phyloP scores from a whole-genome alignment of 139 green algal species.

The Deuterostichococcus epilithicus region DNA sequence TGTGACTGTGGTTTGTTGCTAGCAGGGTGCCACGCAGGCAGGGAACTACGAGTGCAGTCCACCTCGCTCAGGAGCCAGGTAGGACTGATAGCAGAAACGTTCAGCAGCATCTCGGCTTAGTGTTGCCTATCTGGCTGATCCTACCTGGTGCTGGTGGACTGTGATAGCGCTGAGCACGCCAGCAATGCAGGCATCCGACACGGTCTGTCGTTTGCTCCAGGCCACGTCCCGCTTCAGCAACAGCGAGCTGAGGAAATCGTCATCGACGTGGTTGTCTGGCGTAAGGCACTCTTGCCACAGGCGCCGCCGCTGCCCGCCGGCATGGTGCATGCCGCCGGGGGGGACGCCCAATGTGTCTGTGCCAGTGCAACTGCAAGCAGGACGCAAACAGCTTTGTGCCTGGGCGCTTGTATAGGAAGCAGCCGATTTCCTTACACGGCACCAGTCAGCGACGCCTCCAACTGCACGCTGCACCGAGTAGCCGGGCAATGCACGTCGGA shows the following conservation, averaged over 20 bases:
- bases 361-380: no score
- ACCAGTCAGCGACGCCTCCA: no score
- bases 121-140: no score
- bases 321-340: no score
- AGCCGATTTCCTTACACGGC: no score
- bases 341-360: no score
- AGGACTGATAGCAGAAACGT: neutral
- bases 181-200: constrained; percentile 44
- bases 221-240: constrained; percentile 55
- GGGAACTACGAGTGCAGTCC: neutral
- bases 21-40: constrained; percentile 6
- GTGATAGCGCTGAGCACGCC: constrained; percentile 34
- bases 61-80: neutral
- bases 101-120: neutral
- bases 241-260: constrained; percentile 19
- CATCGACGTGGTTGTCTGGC: constrained; percentile 9
- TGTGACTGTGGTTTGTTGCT: constrained; percentile 11
- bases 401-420: no score
- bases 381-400: no score
- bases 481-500: no score
- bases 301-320: no score
- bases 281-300: neutral
- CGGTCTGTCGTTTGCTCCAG: constrained; percentile 55
- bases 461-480: no score
- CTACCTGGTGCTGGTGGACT: constrained; percentile 31